Conservation (phyloP, 176 grass and related monocot species). For the Areca catechu region DNA sequence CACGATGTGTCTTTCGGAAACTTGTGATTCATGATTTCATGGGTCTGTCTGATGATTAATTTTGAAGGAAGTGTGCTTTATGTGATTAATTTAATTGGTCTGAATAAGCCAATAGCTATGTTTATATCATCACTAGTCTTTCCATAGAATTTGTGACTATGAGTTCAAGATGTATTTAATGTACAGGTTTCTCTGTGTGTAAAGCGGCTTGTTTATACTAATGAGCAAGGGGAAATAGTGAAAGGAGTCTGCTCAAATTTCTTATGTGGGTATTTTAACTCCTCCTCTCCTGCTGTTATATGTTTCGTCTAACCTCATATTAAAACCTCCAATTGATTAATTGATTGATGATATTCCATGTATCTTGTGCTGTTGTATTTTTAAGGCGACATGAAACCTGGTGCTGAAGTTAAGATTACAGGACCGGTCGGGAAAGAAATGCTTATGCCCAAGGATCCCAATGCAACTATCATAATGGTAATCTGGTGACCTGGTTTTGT, state of each 20-base stretch:
- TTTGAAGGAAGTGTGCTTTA: no score
- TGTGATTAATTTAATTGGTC: no score
- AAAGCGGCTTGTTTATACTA: constrained; percentile 94
- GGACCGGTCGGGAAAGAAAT: constrained; percentile 97
- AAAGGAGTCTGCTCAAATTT: constrained; percentile 97
- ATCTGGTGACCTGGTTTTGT: background rate
- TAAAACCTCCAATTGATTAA: no score
- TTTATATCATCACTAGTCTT: no score
- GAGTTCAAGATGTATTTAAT: background rate
- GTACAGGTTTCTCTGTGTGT: constrained; percentile 80
- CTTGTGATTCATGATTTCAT: no score
- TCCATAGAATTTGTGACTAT: no score
- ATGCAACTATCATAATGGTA: constrained; percentile 80
- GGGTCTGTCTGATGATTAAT: no score
- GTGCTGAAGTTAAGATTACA: constrained; percentile 60
- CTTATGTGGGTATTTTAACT: constrained; percentile 40
- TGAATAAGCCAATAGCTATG: no score
- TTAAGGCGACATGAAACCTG: constrained; percentile 75
- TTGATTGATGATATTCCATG: background rate
- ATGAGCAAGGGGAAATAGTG: constrained; percentile 74
- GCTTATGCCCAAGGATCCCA: constrained; percentile 95
- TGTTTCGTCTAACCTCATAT: no score
- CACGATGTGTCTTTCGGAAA: no score
- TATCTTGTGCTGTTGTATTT: constrained; percentile 4
- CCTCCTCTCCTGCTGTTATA: background rate